Conservation (phyloP, 1,284 basidiomycete species). For the Heimioporus retisporus region DNA sequence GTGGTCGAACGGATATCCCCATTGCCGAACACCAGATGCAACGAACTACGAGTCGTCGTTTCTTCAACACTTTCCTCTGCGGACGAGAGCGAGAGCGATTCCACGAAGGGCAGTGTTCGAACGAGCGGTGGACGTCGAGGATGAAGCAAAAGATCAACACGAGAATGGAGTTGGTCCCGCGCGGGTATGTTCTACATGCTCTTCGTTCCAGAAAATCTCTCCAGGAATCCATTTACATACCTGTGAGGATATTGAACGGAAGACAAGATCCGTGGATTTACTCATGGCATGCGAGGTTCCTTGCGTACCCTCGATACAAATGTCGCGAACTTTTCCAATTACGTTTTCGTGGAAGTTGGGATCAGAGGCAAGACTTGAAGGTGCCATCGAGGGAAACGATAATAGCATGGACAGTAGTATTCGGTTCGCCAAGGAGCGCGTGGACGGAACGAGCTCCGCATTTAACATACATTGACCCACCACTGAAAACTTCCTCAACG, state of each 20-base stretch:
- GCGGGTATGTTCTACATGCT: constrained; percentile 26
- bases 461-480: constrained; percentile 59
- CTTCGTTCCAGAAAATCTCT: constrained; percentile 4
- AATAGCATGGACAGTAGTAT: constrained; percentile 68
- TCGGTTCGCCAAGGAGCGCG: constrained; percentile 68
- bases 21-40: constrained; percentile 46
- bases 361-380: constrained; percentile 67
- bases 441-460: constrained; percentile 59
- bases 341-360: constrained; percentile 57
- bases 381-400: constrained; percentile 63
- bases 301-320: constrained; percentile 59
- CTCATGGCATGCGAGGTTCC: constrained; percentile 69
- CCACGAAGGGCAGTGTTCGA: constrained; percentile 72
- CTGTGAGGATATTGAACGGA: constrained; percentile 47
- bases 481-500: constrained; percentile 50
- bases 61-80: constrained; percentile 75
- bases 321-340: constrained; percentile 54
- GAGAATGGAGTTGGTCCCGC: constrained; percentile 44
- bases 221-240: constrained; percentile 28
- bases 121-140: constrained; percentile 82
- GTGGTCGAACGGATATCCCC: constrained; percentile 1
- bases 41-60: constrained; percentile 50
- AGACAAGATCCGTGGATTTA: constrained; percentile 65
- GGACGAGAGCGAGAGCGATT: constrained; percentile 67
- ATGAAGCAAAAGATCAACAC: constrained; percentile 75